A percentile compares a stretch with the other conserved stretches of the same genome.
These are phyloP conservation scores for Metrosideros polymorpha DNA, from an alignment of 441 rosid species.

Conservation along the genomic window DNA sequence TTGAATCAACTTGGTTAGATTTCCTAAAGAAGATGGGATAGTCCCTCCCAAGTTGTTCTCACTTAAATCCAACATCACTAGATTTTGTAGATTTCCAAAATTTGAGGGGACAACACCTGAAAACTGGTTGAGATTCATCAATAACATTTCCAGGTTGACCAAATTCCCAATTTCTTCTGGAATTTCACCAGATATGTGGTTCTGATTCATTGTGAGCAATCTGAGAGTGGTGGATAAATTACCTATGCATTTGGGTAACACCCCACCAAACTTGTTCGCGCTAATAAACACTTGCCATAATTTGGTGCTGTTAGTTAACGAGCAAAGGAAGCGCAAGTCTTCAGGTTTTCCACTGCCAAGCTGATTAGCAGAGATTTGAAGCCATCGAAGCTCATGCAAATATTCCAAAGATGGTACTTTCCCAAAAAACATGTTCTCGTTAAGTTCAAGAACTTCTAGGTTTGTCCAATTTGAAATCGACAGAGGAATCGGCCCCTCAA, in stretches of 20 bases:
- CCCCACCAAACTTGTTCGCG: background rate
- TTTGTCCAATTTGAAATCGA: background rate
- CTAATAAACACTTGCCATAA: fast-evolving
- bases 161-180: background rate
- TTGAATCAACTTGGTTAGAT: background rate
- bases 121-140: background rate
- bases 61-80: fast-evolving
- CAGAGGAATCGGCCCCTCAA: background rate
- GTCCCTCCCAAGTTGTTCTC: background rate
- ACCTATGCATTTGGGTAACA: background rate
- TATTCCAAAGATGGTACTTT: background rate
- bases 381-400: background rate
- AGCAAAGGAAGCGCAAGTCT: background rate
- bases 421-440: fast-evolving
- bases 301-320: background rate
- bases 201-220: fast-evolving
- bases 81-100: background rate
- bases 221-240: background rate
- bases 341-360: background rate
- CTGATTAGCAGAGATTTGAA: fast-evolving
- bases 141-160: background rate
- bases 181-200: background rate
- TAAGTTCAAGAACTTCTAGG: fast-evolving
- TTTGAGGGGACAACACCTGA: background rate
- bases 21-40: background rate